These are phyloP conservation scores for Colletotrichum sp. DNA, from an alignment of 2,329 filamentous ascomycete species.

Conservation along the genomic window DNA sequence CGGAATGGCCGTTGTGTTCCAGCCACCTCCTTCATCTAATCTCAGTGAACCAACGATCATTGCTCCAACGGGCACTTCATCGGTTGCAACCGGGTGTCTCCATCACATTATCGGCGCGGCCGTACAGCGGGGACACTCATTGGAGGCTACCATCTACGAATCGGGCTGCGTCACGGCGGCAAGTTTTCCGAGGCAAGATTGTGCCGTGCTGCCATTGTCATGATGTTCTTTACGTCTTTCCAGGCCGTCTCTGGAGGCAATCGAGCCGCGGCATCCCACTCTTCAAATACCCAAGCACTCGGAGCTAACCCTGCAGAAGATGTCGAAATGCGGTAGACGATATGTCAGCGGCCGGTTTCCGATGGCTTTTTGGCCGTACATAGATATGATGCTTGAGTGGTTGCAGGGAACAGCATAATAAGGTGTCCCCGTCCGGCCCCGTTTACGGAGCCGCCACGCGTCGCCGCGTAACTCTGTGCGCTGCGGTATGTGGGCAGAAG, in stretches of 20 bases:
- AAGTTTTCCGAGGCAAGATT: not conserved
- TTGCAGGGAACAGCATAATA: constrained; percentile 5
- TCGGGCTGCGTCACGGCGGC: not conserved
- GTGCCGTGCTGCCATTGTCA: not conserved
- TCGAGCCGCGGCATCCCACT: not conserved
- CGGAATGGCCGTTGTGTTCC: not conserved
- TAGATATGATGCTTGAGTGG: not conserved
- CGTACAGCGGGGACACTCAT: not conserved
- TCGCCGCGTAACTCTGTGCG: not conserved
- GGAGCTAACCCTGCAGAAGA: not conserved
- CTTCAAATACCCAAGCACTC: not conserved
- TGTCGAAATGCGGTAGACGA: not conserved
- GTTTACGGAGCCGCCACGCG: constrained; percentile 1
- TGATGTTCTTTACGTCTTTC: not conserved
- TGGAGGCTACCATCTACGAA: not conserved
- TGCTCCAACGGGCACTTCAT: not conserved
- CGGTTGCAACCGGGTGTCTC: not conserved
- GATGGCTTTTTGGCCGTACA: constrained; percentile 1
- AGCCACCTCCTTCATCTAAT: not conserved
- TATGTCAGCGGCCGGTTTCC: not conserved
- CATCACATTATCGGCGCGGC: not conserved
- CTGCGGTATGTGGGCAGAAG: not conserved
- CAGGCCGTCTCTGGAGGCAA: not conserved
- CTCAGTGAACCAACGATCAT: not conserved
- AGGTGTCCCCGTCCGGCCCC: not conserved